Conservation (phyloP, 306 rosid genomes). For the Vigna unguiculata region DNA sequence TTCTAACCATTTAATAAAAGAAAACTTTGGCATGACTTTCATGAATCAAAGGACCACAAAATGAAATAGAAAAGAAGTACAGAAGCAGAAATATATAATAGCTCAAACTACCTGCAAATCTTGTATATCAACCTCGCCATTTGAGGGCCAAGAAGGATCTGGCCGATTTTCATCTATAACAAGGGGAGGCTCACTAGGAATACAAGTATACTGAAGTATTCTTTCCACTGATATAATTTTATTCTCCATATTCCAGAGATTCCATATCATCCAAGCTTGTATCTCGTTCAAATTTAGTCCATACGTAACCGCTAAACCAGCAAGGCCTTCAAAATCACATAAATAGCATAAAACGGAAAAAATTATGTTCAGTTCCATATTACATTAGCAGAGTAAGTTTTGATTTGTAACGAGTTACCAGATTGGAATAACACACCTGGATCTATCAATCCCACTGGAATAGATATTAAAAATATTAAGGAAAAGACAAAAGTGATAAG, state of each 20-base stretch:
- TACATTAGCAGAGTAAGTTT: background rate
- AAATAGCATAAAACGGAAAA: background rate
- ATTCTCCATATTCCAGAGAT: slow-evolving; percentile 77
- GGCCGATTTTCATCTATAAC: slow-evolving; percentile 64
- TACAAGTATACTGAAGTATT: slow-evolving; percentile 66
- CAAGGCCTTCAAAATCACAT: slow-evolving; percentile 59
- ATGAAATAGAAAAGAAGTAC: background rate
- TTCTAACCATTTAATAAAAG: slow-evolving; percentile 26
- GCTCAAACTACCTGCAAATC: slow-evolving; percentile 67
- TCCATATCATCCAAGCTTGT: slow-evolving; percentile 74
- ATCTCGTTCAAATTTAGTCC: slow-evolving; percentile 78
- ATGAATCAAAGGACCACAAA: background rate
- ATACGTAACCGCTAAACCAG: slow-evolving; percentile 88
- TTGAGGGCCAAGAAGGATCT: slow-evolving; percentile 69
- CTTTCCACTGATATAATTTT: slow-evolving; percentile 90
- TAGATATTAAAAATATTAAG: slow-evolving; percentile 70
- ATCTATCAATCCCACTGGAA: slow-evolving; percentile 77
- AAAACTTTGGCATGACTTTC: background rate
- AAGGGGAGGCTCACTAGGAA: slow-evolving; percentile 80
- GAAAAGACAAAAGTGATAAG: slow-evolving; percentile 71
- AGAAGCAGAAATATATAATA: background rate
- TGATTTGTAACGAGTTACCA: slow-evolving; percentile 2
- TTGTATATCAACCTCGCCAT: slow-evolving; percentile 71
- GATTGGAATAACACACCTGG: slow-evolving; percentile 61
- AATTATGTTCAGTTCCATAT: slow-evolving; percentile 17